Conservation (phyloP, 805 yeast genomes). For the Nematodospora valgi region DNA sequence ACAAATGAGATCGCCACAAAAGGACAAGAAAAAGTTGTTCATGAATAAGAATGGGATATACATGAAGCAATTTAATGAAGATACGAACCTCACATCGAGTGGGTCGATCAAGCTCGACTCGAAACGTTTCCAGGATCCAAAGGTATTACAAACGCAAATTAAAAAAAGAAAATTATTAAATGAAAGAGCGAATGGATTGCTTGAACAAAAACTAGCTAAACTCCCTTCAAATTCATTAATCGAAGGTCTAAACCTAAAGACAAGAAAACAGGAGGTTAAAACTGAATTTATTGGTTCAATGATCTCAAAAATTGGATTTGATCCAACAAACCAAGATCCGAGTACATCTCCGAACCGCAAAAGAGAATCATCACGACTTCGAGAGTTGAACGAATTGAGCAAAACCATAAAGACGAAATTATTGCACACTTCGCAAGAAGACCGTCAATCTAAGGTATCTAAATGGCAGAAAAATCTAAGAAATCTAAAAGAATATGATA, state of each 20-base stretch:
- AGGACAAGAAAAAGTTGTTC: constrained; percentile 18
- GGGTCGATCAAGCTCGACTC: constrained; percentile 32
- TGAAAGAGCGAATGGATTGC: constrained; percentile 27
- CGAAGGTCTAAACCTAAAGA: constrained; percentile 4
- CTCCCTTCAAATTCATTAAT: constrained; percentile 8
- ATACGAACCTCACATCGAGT: constrained; percentile 3
- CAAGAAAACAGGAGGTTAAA: background rate
- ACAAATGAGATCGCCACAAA: constrained; percentile 51
- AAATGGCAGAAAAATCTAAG: constrained; percentile 21
- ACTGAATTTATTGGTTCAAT: constrained; percentile 37
- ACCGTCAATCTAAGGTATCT: no score
- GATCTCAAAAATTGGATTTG: constrained; percentile 47
- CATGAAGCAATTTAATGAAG: constrained; percentile 10
- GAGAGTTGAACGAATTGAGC: constrained; percentile 23
- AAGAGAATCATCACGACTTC: constrained; percentile 10
- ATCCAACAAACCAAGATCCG: constrained; percentile 40
- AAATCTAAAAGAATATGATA: constrained; percentile 14
- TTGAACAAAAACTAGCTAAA: constrained; percentile 32
- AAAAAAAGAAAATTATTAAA: constrained; percentile 29
- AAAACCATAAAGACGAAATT: constrained; percentile 14
- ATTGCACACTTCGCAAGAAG: constrained; percentile 15
- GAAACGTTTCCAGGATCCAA: constrained; percentile 46
- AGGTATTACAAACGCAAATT: constrained; percentile 36
- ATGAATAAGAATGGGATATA: constrained; percentile 17
- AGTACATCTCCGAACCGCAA: no score